phyloP scores from a whole-genome alignment of 176 grass and related monocot species.

The Oryza officinalis region DNA sequence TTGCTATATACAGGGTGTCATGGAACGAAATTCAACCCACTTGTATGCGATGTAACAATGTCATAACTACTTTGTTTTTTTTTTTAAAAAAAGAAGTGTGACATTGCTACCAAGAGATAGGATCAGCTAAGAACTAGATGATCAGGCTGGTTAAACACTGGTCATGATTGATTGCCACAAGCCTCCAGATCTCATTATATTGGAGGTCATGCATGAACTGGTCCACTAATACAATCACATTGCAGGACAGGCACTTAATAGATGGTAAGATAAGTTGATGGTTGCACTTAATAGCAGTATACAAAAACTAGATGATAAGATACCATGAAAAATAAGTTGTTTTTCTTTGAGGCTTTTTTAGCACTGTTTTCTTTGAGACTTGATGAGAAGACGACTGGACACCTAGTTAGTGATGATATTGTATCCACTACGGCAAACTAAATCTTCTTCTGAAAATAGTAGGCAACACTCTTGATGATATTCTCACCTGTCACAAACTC shows the following conservation, averaged over 20 bases:
- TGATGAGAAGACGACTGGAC: not conserved
- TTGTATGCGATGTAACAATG: not conserved
- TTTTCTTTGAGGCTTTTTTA: not conserved
- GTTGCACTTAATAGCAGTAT: not conserved
- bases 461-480: not conserved
- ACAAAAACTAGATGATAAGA: not conserved
- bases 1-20: not conserved
- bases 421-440: not conserved
- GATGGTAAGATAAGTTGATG: not conserved
- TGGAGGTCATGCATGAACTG: not conserved
- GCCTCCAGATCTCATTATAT: not conserved
- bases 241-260: not conserved
- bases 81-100: not conserved
- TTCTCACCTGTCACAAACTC: not conserved
- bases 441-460: not conserved
- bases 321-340: not conserved
- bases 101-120: not conserved
- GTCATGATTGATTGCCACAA: not conserved
- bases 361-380: not conserved
- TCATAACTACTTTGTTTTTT: not conserved
- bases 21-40: not conserved
- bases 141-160: not conserved
- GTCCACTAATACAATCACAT: slow-evolving; percentile 1
- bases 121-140: not conserved
- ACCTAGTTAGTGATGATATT: not conserved